Base-by-base conservation (phyloP, 169 alveolate species). In the Plasmodium reichenowi region DNA sequence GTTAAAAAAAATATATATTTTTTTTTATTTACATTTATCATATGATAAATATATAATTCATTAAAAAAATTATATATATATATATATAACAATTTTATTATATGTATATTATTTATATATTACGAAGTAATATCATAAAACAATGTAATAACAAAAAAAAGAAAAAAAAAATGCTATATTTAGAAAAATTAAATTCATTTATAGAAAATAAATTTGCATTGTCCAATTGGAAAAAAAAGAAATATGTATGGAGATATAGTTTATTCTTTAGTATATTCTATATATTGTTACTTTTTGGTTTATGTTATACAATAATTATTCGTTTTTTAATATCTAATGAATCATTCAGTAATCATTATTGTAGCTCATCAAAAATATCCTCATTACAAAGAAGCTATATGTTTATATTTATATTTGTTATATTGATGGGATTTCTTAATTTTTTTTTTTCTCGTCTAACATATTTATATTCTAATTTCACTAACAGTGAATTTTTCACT, bases 371-470 rank as follows among this genome's bases (percentile, higher is more conserved):
- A 22, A 78, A 9, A 12, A 78, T 59, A 0, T 7, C 22, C 50
- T 78, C 78, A 29, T 54, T 78, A 47, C 22, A 78, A 59, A 78
- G 64, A 24, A 32, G 6, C 1, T 78, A 78, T 45, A 67, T 78
- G 89, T 22, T 29, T 20, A 4, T 78, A 22, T 56, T 78, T 54
- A 54, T 66, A 66, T 78, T 78, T 52, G 13, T 78, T 13, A 29
- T 54, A 48, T 78, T 78, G 47, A 78, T 78, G 89, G 89, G 76
- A 66, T 78, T 64, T 12, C 24, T 78, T 5, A 78, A 78, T 47
- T 78, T 78, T 45, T 48, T 78, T 52, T 64, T 78, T 78, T 78
- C 89, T 38, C 89, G 89, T 70, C 62, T 78, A 15, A 78, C 89
- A 22, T 66, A 52, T 78, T 29, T 78, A 38, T 78, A 78, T 71